phyloP scores from a whole-genome alignment of 257 asterid species.

The Plectranthus barbatus region DNA sequence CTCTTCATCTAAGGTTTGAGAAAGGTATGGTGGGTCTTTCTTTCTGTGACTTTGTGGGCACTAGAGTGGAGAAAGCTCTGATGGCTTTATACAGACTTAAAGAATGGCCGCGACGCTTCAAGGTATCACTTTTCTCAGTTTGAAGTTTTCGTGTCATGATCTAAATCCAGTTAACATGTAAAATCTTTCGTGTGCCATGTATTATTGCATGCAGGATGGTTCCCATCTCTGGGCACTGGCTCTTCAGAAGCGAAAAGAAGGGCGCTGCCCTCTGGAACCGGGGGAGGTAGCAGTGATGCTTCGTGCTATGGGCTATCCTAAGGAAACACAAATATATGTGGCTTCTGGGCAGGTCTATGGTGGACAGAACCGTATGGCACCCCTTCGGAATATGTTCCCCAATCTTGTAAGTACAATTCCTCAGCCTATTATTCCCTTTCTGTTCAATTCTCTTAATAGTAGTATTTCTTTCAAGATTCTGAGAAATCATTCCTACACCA shows the following conservation, averaged over 20 bases:
- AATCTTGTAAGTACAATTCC: conserved; percentile 59
- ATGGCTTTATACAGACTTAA: conserved; percentile 86
- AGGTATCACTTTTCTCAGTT: conserved; percentile 35
- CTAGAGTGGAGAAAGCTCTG: conserved; percentile 82
- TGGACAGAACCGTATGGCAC: conserved; percentile 99
- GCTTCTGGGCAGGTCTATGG: conserved; percentile 99
- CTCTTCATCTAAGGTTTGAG: conserved; percentile 97
- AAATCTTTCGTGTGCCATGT: conserved; percentile 12
- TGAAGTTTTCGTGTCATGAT: neutral
- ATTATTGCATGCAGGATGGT: conserved; percentile 89
- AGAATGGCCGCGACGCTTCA: conserved; percentile 99
- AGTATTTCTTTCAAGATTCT: no score
- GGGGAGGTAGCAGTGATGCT: conserved; percentile 99
- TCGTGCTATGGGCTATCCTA: conserved; percentile 97
- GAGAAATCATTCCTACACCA: no score
- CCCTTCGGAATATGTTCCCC: conserved; percentile 96
- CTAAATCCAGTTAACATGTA: neutral
- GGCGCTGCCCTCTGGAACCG: conserved; percentile 99
- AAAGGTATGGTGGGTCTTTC: conserved; percentile 99
- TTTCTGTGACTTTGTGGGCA: conserved; percentile 96
- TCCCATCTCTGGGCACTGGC: conserved; percentile 98
- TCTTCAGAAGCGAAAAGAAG: conserved; percentile 97
- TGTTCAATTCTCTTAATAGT: no score
- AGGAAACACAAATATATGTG: conserved; percentile 95
- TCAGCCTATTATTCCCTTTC: neutral